Evolutionary conservation across 2,329 filamentous ascomycete species (phyloP).

Genomic region (Colletotrichum kahawae): DNA sequence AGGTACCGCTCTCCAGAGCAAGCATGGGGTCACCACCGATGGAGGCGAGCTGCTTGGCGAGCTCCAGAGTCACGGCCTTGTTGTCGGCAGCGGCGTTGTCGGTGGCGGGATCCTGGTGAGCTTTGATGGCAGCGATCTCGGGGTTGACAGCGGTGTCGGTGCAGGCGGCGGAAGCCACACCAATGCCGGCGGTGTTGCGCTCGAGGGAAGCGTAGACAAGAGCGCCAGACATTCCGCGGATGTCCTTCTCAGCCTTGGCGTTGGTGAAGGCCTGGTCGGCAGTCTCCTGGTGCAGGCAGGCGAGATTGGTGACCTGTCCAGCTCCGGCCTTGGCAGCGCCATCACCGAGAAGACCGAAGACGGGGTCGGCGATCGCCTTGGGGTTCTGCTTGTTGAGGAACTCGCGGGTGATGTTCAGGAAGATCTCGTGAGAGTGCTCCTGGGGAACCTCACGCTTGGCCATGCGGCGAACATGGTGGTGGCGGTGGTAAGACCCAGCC

Average conservation of each 20-base stretch:
- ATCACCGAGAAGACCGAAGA: conserved; percentile 57
- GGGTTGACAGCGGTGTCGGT: conserved; percentile 46
- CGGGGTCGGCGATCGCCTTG: conserved; percentile 48
- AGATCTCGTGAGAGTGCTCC: conserved; percentile 55
- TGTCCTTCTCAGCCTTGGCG: conserved; percentile 56
- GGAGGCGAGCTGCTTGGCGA: conserved; percentile 47
- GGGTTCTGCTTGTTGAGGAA: conserved; percentile 52
- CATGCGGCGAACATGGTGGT: conserved; percentile 24
- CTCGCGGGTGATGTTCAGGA: conserved; percentile 45
- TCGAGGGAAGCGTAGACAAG: conserved; percentile 61
- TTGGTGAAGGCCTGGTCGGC: conserved; percentile 67
- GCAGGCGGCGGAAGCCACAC: conserved; percentile 42
- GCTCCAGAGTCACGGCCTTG: conserved; percentile 44
- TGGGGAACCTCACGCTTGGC: conserved; percentile 50
- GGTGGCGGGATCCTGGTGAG: conserved; percentile 51
- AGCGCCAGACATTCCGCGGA: conserved; percentile 58
- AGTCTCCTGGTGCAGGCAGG: conserved; percentile 52
- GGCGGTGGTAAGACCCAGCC: neutral
- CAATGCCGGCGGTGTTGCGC: conserved; percentile 51
- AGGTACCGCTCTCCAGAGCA: conserved; percentile 48
- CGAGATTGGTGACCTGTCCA: conserved; percentile 40
- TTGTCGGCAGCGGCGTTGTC: conserved; percentile 44
- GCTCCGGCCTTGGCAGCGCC: conserved; percentile 47
- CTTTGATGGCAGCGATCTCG: conserved; percentile 47
- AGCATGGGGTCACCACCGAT: conserved; percentile 46